Conservation (phyloP, 148 eudicot species). For the Persicaria maculosa region DNA sequence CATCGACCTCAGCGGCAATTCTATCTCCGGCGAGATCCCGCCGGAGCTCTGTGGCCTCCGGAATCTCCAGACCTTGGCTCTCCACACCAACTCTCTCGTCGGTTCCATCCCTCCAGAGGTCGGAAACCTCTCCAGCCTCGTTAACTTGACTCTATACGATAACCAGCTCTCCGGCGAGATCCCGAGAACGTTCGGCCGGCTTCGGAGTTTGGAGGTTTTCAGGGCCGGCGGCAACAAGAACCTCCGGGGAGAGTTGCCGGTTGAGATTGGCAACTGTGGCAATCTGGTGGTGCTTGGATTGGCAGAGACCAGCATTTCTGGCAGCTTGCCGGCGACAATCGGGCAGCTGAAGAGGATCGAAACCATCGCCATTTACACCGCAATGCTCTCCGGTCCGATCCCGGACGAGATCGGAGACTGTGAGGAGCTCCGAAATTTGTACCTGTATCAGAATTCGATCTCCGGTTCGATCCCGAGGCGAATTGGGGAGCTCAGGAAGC, state of each 20-base stretch:
- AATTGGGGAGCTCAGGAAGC: conserved; percentile 58
- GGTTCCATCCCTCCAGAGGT: conserved; percentile 64
- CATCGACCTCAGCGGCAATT: conserved; percentile 69
- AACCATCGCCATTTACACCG: conserved; percentile 76
- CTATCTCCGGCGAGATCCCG: conserved; percentile 65
- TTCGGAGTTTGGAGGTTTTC: conserved; percentile 46
- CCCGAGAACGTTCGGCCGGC: conserved; percentile 57
- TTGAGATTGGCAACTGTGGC: conserved; percentile 78
- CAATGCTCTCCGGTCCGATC: conserved; percentile 68
- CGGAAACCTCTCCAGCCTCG: conserved; percentile 58
- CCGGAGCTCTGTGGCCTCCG: conserved; percentile 51
- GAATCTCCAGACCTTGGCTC: conserved; percentile 38
- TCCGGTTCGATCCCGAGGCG: conserved; percentile 64
- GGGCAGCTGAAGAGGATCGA: conserved; percentile 66
- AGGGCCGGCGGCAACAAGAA: conserved; percentile 93
- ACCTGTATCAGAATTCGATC: conserved; percentile 79
- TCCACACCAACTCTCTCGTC: conserved; percentile 50
- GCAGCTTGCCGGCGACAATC: conserved; percentile 56
- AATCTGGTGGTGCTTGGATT: conserved; percentile 59
- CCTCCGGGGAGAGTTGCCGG: conserved; percentile 69
- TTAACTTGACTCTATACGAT: conserved; percentile 48
- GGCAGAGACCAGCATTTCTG: conserved; percentile 84
- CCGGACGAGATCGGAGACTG: conserved; percentile 90
- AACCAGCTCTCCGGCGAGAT: conserved; percentile 68
- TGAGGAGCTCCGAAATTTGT: conserved; percentile 59